Conservation (phyloP, 73 alveolate species). For the Stentor coeruleus region DNA sequence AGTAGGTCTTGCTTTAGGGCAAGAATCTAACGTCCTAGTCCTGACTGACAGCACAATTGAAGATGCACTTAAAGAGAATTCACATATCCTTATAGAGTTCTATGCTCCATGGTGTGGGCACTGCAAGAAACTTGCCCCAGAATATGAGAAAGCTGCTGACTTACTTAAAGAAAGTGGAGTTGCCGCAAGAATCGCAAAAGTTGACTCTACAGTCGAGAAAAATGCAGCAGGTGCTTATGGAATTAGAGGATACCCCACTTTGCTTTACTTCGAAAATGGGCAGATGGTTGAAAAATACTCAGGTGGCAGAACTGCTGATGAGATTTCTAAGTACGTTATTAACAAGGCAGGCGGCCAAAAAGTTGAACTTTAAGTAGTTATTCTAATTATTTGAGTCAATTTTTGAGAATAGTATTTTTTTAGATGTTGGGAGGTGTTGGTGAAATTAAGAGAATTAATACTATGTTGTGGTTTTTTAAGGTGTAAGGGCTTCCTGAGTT, state of each 20-base stretch:
- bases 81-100: conserved; percentile 23
- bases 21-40: too few species aligned
- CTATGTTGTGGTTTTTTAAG: too few species aligned
- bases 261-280: not conserved
- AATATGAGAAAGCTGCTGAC: not conserved
- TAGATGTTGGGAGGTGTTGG: too few species aligned
- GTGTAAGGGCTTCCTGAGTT: too few species aligned
- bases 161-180: not conserved
- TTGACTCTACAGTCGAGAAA: not conserved
- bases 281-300: not conserved
- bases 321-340: not conserved
- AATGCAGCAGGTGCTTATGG: not conserved
- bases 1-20: too few species aligned
- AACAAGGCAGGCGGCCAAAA: not conserved
- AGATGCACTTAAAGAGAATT: not conserved
- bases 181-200: not conserved
- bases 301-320: not conserved
- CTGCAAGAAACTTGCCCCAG: not conserved
- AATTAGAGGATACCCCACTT: not conserved
- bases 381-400: too few species aligned
- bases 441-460: too few species aligned
- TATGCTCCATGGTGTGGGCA: conserved; percentile 8
- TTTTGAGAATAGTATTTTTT: too few species aligned
- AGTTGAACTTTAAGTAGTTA: too few species aligned
- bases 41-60: conserved; percentile 15